Conservation (phyloP, 306 rosid genomes). For the Alnus glutinosa region DNA sequence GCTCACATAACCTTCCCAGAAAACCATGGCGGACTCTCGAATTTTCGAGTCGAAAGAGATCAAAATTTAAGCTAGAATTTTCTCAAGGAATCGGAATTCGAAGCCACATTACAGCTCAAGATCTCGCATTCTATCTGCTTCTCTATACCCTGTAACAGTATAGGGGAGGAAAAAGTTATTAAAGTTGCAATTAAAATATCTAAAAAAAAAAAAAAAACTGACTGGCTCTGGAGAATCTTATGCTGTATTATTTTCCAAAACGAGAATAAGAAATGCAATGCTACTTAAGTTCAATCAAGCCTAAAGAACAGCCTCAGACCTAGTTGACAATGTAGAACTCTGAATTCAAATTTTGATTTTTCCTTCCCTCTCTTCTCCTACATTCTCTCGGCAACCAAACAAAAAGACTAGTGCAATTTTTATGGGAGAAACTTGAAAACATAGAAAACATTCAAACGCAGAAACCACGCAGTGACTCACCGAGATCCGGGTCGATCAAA, state of each 20-base stretch:
- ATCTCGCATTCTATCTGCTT: conserved; percentile 42
- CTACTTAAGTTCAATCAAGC: not conserved
- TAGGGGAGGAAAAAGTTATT: conserved; percentile 9
- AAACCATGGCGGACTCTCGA: conserved; percentile 47
- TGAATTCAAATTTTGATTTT: not conserved
- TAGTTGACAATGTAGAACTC: not conserved
- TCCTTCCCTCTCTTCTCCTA: not conserved
- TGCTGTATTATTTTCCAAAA: not conserved
- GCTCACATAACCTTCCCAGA: conserved; percentile 78
- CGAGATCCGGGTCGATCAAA: conserved; percentile 19
- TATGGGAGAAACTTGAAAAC: not conserved
- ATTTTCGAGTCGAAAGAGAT: not conserved
- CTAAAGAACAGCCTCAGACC: not conserved
- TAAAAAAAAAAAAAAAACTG: not conserved
- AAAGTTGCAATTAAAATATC: not conserved
- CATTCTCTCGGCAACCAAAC: conserved; percentile 11
- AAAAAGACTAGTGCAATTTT: not conserved
- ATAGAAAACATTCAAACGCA: not conserved
- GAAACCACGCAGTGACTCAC: conserved; percentile 21
- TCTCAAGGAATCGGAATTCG: conserved; percentile 32
- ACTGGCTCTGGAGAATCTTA: not conserved
- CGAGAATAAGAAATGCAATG: not conserved
- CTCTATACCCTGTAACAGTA: conserved; percentile 42
- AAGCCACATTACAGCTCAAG: conserved; percentile 39
- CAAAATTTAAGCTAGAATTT: conserved; percentile 26